Evolutionary conservation across 345 rosid genomes (phyloP), one percentile per base, ranked within the genome.

Genomic region (Zanthoxylum bungeanum): DNA sequence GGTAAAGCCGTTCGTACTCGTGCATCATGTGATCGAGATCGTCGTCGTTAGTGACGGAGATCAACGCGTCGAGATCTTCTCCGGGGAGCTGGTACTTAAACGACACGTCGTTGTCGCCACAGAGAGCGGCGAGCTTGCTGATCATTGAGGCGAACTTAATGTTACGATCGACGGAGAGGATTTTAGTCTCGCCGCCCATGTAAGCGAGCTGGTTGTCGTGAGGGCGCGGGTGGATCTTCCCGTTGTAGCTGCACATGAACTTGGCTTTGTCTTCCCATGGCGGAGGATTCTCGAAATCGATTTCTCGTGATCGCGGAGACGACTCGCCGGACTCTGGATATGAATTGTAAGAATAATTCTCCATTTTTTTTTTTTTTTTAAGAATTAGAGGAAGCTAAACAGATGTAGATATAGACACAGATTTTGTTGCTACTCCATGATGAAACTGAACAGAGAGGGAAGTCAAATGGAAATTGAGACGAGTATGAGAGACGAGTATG

Each of bases 71-170:
- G 47, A 94, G 91, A 33, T 94, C 98, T 73, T 94, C 98, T 0
- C 97, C 97, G 0, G 97, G 95, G 5, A 94, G 89, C 86, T 94
- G 99, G 73, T 94, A 94, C 89, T 90, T 94, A 60, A 92, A 90
- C 52, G 92, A 56, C 27, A 94, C 83, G 28, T 81, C 88, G 14
- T 72, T 12, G 40, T 81, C 85, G 16, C 80, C 83, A 51, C 86
- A 83, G 19, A 94, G 84, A 47, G 84, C 69, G 17, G 96, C 64
- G 33, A 94, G 92, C 64, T 86, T 88, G 30, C 87, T 76, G 71
- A 88, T 76, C 83, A 94, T 69, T 73, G 79, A 66, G 57, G 88
- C 16, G 82, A 90, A 87, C 65, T 84, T 89, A 59, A 77, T 78
- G 61, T 52, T 51, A 16, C 99, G 96, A 71, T 94, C 98, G 25